These are phyloP conservation scores for Cornus kousa DNA, from an alignment of 148 eudicot genomes.

Conservation along the genomic window DNA sequence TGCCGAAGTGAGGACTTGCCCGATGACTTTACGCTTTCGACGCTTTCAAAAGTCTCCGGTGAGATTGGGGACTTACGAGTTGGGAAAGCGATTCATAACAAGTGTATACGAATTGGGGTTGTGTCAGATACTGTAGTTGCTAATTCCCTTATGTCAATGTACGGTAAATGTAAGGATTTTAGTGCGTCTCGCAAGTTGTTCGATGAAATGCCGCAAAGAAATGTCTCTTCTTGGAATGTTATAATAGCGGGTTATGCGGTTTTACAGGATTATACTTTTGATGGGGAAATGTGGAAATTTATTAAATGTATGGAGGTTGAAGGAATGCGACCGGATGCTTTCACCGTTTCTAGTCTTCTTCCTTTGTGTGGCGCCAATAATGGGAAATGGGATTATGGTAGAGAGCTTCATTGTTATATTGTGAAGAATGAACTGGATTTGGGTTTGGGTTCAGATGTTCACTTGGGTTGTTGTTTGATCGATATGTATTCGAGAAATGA, in stretches of 20 bases:
- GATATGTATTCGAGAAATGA: slow-evolving; percentile 46
- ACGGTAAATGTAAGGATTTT: slow-evolving; percentile 26
- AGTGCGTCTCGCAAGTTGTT: slow-evolving; percentile 29
- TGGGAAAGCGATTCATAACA: slow-evolving; percentile 23
- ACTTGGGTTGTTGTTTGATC: slow-evolving; percentile 43
- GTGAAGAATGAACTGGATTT: slow-evolving; percentile 25
- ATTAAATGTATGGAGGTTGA: slow-evolving; percentile 27
- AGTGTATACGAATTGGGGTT: slow-evolving; percentile 20
- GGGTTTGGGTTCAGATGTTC: slow-evolving; percentile 25
- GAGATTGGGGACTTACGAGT: slow-evolving; percentile 13
- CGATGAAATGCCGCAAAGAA: slow-evolving; percentile 44
- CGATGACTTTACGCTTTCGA: slow-evolving; percentile 39
- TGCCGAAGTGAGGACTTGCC: slow-evolving; percentile 18
- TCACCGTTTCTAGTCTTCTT: slow-evolving; percentile 37
- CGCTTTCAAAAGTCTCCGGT: slow-evolving; percentile 26
- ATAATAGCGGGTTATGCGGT: slow-evolving; percentile 19
- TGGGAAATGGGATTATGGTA: slow-evolving; percentile 24
- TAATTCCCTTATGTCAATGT: slow-evolving; percentile 36
- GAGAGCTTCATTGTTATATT: slow-evolving; percentile 37
- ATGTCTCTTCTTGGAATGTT: slow-evolving; percentile 41
- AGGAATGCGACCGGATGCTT: slow-evolving; percentile 33
- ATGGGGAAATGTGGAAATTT: slow-evolving; percentile 14
- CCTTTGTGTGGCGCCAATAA: slow-evolving; percentile 27
- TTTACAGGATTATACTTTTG: background rate
- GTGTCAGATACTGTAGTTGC: slow-evolving; percentile 22